Evolutionary conservation across 78 protist species (phyloP), one percentile per base, ranked within the genome.

Genomic region (Pigoraptor vietnamica): DNA sequence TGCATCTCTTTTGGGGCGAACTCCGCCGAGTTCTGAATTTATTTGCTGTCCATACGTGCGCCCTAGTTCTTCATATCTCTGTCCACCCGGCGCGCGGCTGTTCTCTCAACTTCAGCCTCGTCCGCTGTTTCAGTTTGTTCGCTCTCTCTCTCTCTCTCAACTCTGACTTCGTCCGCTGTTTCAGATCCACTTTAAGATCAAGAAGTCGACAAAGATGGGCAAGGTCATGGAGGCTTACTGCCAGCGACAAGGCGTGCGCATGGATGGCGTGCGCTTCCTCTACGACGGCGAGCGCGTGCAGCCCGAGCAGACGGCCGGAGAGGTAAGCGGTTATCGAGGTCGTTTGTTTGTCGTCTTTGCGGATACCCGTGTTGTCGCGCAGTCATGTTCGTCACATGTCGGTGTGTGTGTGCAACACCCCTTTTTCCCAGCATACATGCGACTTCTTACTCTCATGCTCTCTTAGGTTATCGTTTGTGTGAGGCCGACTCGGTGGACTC

Each of bases 211-310:
- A 0, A 48, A 1, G 67, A 37, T 94, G 56, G 39, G 37, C 24
- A 92, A 92, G 92, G 56, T 94, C 67, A 92, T 89, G 88, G 90
- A 88, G 1, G 93, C 92, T 9, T 94, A 91, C 94, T 94, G 95
- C 90, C 19, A 88, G 56, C 91, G 92, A 35, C 55, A 88, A 37
- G 94, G 92, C 36, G 32, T 90, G n/a, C 2, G 9, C 34, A 81
- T 23, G 10, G 14, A 1, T 33, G 1, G 87, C 35, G 92, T 92
- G 79, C 91, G 94, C 32, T 94, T 94, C 87, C 32, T 90, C 32
- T 94, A 40, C 25, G 95, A 92, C 24, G 95, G 95, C 39, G 23
- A 1, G n/a, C 79, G 79, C 56, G 14, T 94, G 34, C 48, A 88
- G 35, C 92, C 56, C 37, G 81, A 87, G 33, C 23, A 92, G 81